Evolutionary conservation across 2,329 filamentous ascomycete species (phyloP).

Genomic region (Sclerotinia glacialis): DNA sequence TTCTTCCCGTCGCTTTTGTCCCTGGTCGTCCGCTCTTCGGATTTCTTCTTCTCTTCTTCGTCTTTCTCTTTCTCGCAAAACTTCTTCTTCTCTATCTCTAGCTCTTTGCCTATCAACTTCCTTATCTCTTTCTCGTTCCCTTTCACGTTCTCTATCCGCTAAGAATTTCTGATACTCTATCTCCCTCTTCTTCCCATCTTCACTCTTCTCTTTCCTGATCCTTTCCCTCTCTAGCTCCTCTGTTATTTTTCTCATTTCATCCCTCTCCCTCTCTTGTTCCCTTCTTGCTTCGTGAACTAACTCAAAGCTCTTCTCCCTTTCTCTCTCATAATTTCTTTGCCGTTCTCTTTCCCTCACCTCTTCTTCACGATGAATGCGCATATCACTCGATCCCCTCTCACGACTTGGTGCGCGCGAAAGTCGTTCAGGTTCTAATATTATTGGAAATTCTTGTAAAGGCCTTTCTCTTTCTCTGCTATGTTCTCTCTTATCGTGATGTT

Average conservation of each 20-base stretch:
- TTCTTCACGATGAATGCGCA: slow-evolving; percentile 16
- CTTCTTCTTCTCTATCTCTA: slow-evolving; percentile 1
- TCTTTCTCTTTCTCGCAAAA: not conserved
- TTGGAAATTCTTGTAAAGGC: not conserved
- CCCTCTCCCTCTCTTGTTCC: slow-evolving; percentile 6
- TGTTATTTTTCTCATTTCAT: not conserved
- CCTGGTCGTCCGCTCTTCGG: slow-evolving; percentile 2
- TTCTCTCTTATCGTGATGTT: slow-evolving; percentile 8
- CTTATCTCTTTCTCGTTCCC: not conserved
- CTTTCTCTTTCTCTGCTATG: slow-evolving; percentile 14
- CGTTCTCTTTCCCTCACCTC: slow-evolving; percentile 10
- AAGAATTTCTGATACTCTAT: not conserved
- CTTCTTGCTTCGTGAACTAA: slow-evolving; percentile 6
- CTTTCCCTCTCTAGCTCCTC: slow-evolving; percentile 18
- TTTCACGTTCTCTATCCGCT: not conserved
- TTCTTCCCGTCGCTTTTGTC: not conserved
- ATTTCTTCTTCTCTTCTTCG: not conserved
- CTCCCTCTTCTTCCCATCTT: slow-evolving; percentile 3
- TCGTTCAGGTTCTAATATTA: slow-evolving; percentile 13
- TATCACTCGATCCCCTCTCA: slow-evolving; percentile 3
- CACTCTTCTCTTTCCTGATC: not conserved
- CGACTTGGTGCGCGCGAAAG: slow-evolving; percentile 11
- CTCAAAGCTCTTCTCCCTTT: not conserved
- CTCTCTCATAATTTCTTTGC: slow-evolving; percentile 6
- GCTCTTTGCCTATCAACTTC: slow-evolving; percentile 2